These are phyloP conservation scores for Cryptococcus sp. DNA, from an alignment of 1,284 basidiomycete species.

Conservation along the genomic window DNA sequence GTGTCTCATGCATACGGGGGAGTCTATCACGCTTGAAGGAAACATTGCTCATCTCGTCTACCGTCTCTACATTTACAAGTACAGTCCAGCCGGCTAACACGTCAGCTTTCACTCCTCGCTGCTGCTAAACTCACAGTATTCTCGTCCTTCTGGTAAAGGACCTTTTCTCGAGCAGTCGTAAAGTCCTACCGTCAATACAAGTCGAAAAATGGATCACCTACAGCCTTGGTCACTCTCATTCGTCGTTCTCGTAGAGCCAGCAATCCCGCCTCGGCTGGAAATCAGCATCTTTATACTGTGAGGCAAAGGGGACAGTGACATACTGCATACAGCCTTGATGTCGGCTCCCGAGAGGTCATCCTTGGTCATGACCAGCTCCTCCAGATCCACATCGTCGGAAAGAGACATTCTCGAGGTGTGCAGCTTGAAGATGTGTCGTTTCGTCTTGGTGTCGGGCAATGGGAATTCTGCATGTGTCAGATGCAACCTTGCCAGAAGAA, in stretches of 20 bases:
- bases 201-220: conserved; percentile 21
- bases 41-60: background rate
- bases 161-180: conserved; percentile 80
- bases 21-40: too few relatives aligned
- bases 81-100: conserved; percentile 36
- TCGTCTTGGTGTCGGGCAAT: conserved; percentile 90
- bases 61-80: conserved; percentile 29
- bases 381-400: conserved; percentile 84
- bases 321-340: conserved; percentile 90
- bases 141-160: conserved; percentile 88
- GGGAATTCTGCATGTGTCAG: conserved; percentile 62
- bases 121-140: conserved; percentile 63
- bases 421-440: conserved; percentile 95
- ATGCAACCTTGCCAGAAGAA: background rate
- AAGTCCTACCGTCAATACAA: too few relatives aligned
- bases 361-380: conserved; percentile 93
- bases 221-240: conserved; percentile 89
- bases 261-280: conserved; percentile 77
- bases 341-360: conserved; percentile 96
- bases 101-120: too few relatives aligned
- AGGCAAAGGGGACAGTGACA: too few relatives aligned
- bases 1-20: too few relatives aligned
- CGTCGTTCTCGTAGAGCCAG: conserved; percentile 88
- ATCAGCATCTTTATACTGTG: conserved; percentile 9
- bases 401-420: conserved; percentile 97